These are phyloP conservation scores for Ophiocordyceps robertsii DNA, from an alignment of 2,329 filamentous ascomycete species.

Conservation along the genomic window DNA sequence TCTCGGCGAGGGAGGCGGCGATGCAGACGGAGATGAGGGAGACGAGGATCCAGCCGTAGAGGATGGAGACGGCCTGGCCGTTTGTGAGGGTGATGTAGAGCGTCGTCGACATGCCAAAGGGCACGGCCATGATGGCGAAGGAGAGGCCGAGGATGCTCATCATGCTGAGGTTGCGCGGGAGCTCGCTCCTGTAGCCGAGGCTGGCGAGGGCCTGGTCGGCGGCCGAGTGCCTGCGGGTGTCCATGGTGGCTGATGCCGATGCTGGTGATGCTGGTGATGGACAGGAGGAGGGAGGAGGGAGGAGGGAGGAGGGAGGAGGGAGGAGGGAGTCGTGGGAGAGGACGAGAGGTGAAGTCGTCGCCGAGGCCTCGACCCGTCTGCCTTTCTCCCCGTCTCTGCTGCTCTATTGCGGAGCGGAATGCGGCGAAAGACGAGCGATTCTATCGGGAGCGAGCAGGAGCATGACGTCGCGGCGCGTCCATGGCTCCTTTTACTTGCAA, in stretches of 20 bases:
- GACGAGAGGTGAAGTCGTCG: too few relatives aligned
- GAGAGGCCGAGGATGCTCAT: slow-evolving; percentile 34
- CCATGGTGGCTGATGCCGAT: slow-evolving; percentile 2
- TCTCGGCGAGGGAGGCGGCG: slow-evolving; percentile 59
- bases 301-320: too few relatives aligned
- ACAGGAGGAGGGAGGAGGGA: too few relatives aligned
- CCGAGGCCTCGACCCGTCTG: too few relatives aligned
- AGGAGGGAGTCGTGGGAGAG: too few relatives aligned
- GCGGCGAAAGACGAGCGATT: too few relatives aligned
- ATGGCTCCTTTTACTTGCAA: too few relatives aligned
- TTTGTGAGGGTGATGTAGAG: slow-evolving; percentile 46
- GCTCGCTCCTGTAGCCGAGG: slow-evolving; percentile 35
- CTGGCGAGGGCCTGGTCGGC: slow-evolving; percentile 31
- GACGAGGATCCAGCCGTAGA: slow-evolving; percentile 55
- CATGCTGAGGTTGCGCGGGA: slow-evolving; percentile 36
- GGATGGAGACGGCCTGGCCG: slow-evolving; percentile 57
- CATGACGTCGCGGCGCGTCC: too few relatives aligned
- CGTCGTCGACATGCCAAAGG: slow-evolving; percentile 35
- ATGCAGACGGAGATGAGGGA: slow-evolving; percentile 60
- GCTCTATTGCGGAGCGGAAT: too few relatives aligned
- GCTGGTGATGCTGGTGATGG: not conserved
- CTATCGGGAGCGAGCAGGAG: too few relatives aligned
- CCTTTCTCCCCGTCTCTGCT: too few relatives aligned
- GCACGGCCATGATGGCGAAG: slow-evolving; percentile 37
- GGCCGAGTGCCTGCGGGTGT: slow-evolving; percentile 5